A percentile compares a stretch with the other conserved stretches of the same genome.
Conservation (phyloP, 495 filamentous ascomycete genomes). For the Neurospora discreta region DNA sequence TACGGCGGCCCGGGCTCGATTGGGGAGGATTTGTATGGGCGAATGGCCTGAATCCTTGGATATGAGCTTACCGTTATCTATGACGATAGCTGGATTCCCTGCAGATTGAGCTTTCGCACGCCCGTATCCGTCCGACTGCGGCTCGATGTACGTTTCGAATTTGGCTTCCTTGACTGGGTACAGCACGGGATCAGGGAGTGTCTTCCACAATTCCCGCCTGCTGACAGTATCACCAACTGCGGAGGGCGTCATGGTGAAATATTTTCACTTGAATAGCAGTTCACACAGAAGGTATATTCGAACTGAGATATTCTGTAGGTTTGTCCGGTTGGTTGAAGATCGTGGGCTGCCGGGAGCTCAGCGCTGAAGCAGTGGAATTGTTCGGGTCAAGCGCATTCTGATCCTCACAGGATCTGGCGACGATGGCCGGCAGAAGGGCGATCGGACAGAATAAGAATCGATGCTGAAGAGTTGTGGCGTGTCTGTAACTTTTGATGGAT, state of each 20-base stretch:
- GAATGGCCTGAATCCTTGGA: not conserved
- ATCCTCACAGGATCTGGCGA: not conserved
- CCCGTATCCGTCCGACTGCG: conserved; percentile 55
- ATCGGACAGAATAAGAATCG: not conserved
- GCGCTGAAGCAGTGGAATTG: not conserved
- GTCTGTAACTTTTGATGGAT: not conserved
- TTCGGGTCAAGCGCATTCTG: not conserved
- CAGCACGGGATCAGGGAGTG: conserved; percentile 31
- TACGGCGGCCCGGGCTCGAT: not conserved
- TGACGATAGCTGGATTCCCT: conserved; percentile 68
- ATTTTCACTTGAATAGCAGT: not conserved
- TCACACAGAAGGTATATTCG: not conserved
- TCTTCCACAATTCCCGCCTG: conserved; percentile 26
- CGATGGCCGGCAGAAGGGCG: not conserved
- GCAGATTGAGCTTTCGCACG: conserved; percentile 41
- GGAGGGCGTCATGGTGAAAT: conserved; percentile 31
- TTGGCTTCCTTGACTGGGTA: conserved; percentile 58
- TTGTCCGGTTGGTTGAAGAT: not conserved
- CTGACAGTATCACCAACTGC: conserved; percentile 25
- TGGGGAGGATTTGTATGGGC: not conserved
- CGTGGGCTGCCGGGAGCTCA: not conserved
- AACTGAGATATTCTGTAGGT: not conserved
- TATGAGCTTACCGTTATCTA: conserved; percentile 75
- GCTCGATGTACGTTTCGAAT: conserved; percentile 61
- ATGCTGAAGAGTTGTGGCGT: not conserved